Conservation (phyloP, 2,329 filamentous ascomycete genomes). For the Aspergillus hiratsukae region DNA sequence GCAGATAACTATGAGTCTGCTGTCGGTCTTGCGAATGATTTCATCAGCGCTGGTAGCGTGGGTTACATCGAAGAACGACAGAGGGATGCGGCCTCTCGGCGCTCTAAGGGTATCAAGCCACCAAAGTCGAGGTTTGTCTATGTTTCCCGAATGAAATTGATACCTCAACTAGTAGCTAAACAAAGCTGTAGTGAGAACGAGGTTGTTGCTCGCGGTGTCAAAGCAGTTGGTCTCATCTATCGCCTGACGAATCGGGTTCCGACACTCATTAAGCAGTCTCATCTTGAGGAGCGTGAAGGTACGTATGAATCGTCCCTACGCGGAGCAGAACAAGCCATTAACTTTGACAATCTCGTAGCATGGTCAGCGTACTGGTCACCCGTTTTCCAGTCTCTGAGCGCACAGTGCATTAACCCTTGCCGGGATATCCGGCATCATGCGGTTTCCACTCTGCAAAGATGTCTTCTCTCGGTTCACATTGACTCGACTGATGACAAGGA, state of each 20-base stretch:
- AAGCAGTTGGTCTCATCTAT: constrained; percentile 76
- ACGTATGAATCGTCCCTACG: constrained; percentile 18
- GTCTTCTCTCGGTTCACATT: constrained; percentile 77
- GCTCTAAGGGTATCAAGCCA: constrained; percentile 50
- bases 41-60: constrained; percentile 76
- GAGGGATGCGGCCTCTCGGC: constrained; percentile 52
- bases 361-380: constrained; percentile 98
- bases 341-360: constrained; percentile 47
- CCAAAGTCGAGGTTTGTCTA: constrained; percentile 52
- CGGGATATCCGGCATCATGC: constrained; percentile 88
- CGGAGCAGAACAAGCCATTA: constrained; percentile 4
- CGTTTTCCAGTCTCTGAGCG: constrained; percentile 81
- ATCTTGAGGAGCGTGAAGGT: constrained; percentile 83
- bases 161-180: constrained; percentile 8
- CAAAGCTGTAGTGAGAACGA: constrained; percentile 57
- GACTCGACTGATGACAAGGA: constrained; percentile 79
- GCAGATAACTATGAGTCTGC: constrained; percentile 94
- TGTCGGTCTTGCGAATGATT: constrained; percentile 79
- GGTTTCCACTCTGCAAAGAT: constrained; percentile 78
- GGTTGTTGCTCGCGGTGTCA: constrained; percentile 70
- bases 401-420: constrained; percentile 90
- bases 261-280: constrained; percentile 83
- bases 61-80: constrained; percentile 67
- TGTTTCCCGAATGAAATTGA: constrained; percentile 5
- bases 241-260: constrained; percentile 78